Percentiles rank a stretch among this genome's conserved stretches.
Evolutionary conservation across 345 rosid species (phyloP).

Genomic region (Carallia brachiata): DNA sequence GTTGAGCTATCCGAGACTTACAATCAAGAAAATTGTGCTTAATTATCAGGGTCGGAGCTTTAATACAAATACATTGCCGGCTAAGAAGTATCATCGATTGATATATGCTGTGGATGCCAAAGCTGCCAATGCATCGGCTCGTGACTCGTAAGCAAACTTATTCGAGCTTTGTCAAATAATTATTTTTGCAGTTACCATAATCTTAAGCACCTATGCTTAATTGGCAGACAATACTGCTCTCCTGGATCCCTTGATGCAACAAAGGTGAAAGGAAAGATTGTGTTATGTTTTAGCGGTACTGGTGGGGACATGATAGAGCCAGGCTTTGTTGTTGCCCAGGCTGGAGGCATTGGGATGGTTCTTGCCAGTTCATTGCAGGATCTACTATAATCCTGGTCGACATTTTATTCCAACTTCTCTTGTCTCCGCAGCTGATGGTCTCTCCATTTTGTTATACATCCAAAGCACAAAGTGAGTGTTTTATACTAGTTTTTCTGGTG

Average conservation of each 20-base stretch:
- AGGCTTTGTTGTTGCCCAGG: conserved; percentile 3
- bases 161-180: neutral
- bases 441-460: conserved; percentile 19
- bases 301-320: neutral
- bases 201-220: neutral
- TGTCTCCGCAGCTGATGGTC: conserved; percentile 16
- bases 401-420: conserved; percentile 14
- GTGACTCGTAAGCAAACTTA: conserved; percentile 9
- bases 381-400: neutral
- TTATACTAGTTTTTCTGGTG: neutral
- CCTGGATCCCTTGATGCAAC: conserved; percentile 10
- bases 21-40: neutral
- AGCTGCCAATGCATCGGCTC: conserved; percentile 5
- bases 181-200: too few species aligned
- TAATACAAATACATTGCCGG: neutral
- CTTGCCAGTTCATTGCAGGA: neutral
- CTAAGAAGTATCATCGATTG: conserved; percentile 15
- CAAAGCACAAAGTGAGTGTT: conserved; percentile 4
- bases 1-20: neutral
- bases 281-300: conserved; percentile 8
- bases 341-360: conserved; percentile 26
- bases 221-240: conserved; percentile 2
- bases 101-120: conserved; percentile 16
- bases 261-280: conserved; percentile 18
- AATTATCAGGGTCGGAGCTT: conserved; percentile 18